Conservation (phyloP, 345 rosid species). For the Salix dunnii region DNA sequence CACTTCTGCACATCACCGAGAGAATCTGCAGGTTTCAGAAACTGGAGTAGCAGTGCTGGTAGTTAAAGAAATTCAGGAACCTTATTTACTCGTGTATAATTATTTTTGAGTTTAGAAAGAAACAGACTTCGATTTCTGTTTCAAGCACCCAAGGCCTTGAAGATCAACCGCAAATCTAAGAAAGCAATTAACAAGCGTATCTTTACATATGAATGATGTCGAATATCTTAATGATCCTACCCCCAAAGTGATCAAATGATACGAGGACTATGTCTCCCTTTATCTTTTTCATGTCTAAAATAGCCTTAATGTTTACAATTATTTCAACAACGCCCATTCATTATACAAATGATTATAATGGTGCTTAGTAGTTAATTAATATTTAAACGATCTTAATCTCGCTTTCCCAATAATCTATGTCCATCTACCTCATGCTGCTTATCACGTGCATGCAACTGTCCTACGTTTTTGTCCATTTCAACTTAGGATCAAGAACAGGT, state of each 20-base stretch:
- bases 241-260: too few species aligned
- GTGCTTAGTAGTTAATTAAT: neutral
- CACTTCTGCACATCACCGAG: neutral
- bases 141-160: neutral
- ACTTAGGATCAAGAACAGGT: neutral
- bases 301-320: too few species aligned
- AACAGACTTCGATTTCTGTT: neutral
- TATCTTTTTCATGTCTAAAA: too few species aligned
- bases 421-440: slow-evolving; percentile 8
- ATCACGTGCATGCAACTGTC: slow-evolving; percentile 21
- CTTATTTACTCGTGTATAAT: neutral
- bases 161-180: neutral
- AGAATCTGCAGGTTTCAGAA: neutral
- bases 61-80: neutral
- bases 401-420: neutral
- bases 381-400: neutral
- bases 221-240: neutral
- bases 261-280: too few species aligned
- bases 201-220: neutral
- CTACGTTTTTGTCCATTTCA: slow-evolving; percentile 9
- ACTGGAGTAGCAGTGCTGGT: neutral
- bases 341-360: neutral
- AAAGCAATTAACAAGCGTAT: neutral
- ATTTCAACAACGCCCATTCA: neutral
- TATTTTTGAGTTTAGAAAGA: neutral